Base-by-base conservation (phyloP, 202 grass and related monocot genomes). In the Brachypodium distachyon region DNA sequence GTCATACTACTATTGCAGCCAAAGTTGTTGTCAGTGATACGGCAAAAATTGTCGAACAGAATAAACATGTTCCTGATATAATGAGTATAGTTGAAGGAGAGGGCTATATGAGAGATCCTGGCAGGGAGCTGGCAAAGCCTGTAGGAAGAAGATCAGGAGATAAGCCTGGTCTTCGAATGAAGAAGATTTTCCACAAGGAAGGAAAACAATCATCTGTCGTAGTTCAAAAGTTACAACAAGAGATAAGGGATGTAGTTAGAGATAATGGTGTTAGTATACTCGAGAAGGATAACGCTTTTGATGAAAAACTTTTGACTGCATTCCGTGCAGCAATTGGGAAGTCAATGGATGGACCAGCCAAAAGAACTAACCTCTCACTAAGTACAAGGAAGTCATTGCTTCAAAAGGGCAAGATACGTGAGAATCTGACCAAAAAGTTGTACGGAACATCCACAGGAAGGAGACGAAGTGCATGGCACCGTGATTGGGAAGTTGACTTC, bases 361-460 rank as follows among this genome's bases (percentile, higher is more conserved):
- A 83, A 64, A 90, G 73, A 72, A 17, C 76, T 37, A 83, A 85
- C 70, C 54, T 33, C 77, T 82, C 84, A 29, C 68, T 89, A 61
- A 83, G 61, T 75, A 47, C 83, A 65, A 98, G 86, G 68, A 85
- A 85, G 18, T 72, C 89, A 40, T 82, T 94, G 76, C 82, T 82
- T 53, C 84, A 95, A 42, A 95, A 91, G 74, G 95, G 95, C 46
- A 98, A 92, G 48, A 81, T 83, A 51, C 91, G 95, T 80, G 89
- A 98, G 26, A 98, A 92, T 73, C 84, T 98, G 69, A 95, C 90
- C 17, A 98, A 98, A 74, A 98, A 92, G 86, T 87, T 98, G 69
- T 98, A 98, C 77, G 88, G 77, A 57, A 76, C 91, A 68, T 77
- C 91, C 34, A 88, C 63, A 48, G 95, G 95, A 76, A 92, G 87